Percentiles rank a stretch among this genome's conserved stretches.
Evolutionary conservation across 257 asterid genomes (phyloP).

Genomic region (Solanum tacnaense): DNA sequence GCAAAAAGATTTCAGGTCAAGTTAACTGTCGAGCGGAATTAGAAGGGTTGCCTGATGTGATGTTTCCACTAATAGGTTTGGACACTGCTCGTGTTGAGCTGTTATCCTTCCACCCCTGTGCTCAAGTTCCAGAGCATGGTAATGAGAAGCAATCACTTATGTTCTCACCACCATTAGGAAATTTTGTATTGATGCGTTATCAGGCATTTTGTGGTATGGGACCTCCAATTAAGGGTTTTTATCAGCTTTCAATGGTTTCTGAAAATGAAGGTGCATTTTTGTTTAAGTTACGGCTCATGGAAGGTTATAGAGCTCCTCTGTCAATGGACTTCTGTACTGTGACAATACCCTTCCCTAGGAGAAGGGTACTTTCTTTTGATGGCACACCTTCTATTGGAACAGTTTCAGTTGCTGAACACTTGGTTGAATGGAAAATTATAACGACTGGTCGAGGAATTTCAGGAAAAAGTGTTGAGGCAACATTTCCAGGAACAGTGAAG

Average conservation of each 20-base stretch:
- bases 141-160: constrained; percentile 82
- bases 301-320: constrained; percentile 73
- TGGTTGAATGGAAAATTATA: constrained; percentile 82
- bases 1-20: constrained; percentile 78
- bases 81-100: constrained; percentile 61
- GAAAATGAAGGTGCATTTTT: constrained; percentile 98
- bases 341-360: constrained; percentile 83
- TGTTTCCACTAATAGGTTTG: constrained; percentile 73
- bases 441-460: constrained; percentile 63
- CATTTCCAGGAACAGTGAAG: constrained; percentile 85
- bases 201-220: constrained; percentile 68
- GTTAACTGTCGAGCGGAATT: constrained; percentile 93
- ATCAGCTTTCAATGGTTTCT: constrained; percentile 97
- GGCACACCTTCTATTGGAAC: constrained; percentile 94
- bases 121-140: constrained; percentile 96
- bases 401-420: constrained; percentile 60
- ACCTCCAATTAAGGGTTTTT: constrained; percentile 91
- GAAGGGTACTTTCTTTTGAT: constrained; percentile 74
- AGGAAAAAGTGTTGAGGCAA: constrained; percentile 85
- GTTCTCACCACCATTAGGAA: constrained; percentile 90
- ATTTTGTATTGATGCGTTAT: constrained; percentile 67
- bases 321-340: constrained; percentile 79
- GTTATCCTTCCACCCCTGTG: constrained; percentile 88
- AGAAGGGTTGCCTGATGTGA: constrained; percentile 91
- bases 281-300: constrained; percentile 81